Conservation (phyloP, 2,329 filamentous ascomycete species). For the Tolypocladium pustulatum region DNA sequence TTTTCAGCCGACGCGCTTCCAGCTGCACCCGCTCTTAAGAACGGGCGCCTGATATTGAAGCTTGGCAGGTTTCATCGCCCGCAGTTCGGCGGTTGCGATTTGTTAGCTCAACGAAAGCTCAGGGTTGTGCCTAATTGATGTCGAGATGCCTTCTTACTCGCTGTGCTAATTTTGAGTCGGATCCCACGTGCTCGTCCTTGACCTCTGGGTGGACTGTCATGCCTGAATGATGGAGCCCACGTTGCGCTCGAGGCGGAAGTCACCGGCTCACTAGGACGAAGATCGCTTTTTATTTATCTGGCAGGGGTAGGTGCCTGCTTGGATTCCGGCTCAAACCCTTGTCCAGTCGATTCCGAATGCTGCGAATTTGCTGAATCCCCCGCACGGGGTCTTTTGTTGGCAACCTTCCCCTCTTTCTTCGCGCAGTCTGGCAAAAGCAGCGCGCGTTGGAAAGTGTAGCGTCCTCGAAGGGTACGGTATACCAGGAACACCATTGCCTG, state of each 20-base stretch:
- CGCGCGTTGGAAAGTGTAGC: too few species aligned
- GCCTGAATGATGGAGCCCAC: not conserved
- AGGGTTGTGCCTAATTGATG: not conserved
- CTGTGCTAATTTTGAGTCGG: not conserved
- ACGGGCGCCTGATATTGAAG: not conserved
- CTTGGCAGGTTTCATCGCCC: not conserved
- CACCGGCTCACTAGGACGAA: not conserved
- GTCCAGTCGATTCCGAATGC: not conserved
- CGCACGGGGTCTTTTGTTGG: not conserved
- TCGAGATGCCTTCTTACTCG: not conserved
- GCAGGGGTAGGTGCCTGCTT: not conserved
- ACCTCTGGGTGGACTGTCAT: not conserved
- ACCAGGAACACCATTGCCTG: too few species aligned
- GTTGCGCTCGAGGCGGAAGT: not conserved
- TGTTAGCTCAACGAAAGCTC: not conserved
- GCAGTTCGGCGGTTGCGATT: not conserved
- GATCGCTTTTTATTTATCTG: not conserved
- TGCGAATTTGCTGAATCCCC: not conserved
- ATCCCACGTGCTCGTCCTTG: not conserved
- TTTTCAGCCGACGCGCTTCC: not conserved
- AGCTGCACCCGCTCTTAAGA: not conserved
- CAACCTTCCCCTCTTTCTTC: not conserved
- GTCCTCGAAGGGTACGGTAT: too few species aligned
- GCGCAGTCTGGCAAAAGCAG: too few species aligned
- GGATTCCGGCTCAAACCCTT: not conserved